Base-by-base conservation (phyloP, 2,329 filamentous ascomycete species). In the Chaetoscypha palmicola region DNA sequence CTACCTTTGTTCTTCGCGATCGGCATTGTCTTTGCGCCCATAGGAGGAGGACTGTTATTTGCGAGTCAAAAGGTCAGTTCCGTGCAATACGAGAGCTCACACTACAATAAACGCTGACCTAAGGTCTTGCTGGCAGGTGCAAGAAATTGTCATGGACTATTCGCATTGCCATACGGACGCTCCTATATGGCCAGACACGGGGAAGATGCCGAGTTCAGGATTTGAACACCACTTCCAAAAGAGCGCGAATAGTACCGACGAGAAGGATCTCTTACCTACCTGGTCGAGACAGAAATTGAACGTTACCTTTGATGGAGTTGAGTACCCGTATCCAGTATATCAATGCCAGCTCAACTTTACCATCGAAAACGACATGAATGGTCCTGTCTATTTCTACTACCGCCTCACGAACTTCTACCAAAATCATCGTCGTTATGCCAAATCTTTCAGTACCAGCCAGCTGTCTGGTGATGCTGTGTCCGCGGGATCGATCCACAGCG, bases 371-470 rank as follows among this genome's bases (percentile, higher is more conserved):
- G 70, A 80, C 46, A 82, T 98, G 66, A 73, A 76, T 2, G 78
- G 89, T 1, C 89, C 91, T 0, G 86, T 98, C 9, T 77, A 91
- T 49, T 80, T 97, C 66, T 98, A 96, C 71, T 98, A 98, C 66
- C 84, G 85, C 55, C 80, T 98, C 51, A 91, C 88, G 46, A 95
- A 97, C 68, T 98, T 98, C 69, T 97, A 97, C 70, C 92, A 98
- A 67, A 98, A 98, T 63, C 92, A 98, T 63, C 84, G 92, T 53
- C 83, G 91, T 65, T 98, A 98, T 57, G 92, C 96, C 48, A 86
- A 88, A 61, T 94, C 87, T 1, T 84, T 94, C 58, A 84, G 90
- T 60, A 75, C 82, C 45, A 73, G 86, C 41, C 92, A 98, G 66
- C 72, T 98, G 41, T 85, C 83, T 53, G 92, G 90, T 35, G 70